Base-by-base conservation (phyloP, 2,329 filamentous ascomycete species). In the Penicillium sp. region DNA sequence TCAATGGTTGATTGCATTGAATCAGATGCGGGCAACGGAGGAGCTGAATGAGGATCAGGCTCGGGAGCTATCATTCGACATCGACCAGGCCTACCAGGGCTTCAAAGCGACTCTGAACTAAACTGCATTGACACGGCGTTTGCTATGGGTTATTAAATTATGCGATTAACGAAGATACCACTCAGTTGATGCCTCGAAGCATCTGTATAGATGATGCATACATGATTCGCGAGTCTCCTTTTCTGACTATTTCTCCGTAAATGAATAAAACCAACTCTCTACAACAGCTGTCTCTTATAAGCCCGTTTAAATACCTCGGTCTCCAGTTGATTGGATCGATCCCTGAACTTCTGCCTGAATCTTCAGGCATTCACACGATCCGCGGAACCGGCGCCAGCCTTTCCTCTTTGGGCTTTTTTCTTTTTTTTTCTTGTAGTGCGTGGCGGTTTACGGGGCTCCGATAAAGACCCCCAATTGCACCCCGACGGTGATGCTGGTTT, bases 1-100 rank as follows among this genome's bases (percentile, higher is more conserved):
- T 50, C 92, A 96, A 71, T 99, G 94, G 94, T 80, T 99, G 60
- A 99, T 99, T 64, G 88, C 90, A 6, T 78, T 99, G 58, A 99
- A 99, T 69, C 92, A 96, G 74, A 97, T 99, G 94, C 90, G 90
- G 67, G 94, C 92, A 8, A 91, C 90, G 1, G 92, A 97, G 65
- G 91, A 96, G 70, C 73, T 99, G 61, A 87, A 82, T 62, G 89
- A 95, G 64, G 86, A 92, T 51, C 90, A 96, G 74, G 89, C 89
- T 5, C 80, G 92, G 51, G 91, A 99, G 71, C 76, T 97, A 61
- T 88, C 94, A 61, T 84, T 96, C 70, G 92, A 97, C 69, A 95
- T 97, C 66, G 90, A 96, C 68, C 86, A 90, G 66, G 92, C 92
- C 36, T 97, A 97, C 68, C 86, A 92, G 63, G 92, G 92, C 2